Conservation (phyloP, 441 rosid genomes). For the Viola pubescens region DNA sequence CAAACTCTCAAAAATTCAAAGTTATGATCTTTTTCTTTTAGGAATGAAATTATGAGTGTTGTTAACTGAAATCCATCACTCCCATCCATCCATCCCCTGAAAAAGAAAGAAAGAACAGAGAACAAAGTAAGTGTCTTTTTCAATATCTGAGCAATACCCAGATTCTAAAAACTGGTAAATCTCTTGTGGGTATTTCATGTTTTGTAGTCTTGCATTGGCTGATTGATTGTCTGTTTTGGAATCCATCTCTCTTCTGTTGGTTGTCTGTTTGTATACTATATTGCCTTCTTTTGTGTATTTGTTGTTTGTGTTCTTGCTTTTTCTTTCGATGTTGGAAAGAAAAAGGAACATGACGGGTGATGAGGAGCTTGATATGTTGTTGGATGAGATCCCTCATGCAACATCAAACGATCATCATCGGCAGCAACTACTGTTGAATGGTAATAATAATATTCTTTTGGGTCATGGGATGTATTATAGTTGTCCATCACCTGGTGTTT, state of each 20-base stretch:
- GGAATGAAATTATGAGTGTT: neutral
- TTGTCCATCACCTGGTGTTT: too few species aligned
- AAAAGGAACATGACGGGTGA: neutral
- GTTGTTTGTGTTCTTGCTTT: neutral
- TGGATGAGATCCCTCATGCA: conserved; percentile 1
- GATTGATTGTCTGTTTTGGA: neutral
- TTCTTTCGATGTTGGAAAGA: neutral
- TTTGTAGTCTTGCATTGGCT: neutral
- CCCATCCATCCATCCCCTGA: neutral
- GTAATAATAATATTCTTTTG: too few species aligned
- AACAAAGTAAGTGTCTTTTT: neutral
- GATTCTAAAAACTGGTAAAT: neutral
- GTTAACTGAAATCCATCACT: neutral
- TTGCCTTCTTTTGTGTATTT: neutral
- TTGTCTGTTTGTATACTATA: neutral
- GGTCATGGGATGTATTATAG: neutral
- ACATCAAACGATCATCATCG: neutral
- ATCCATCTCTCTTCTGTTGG: neutral
- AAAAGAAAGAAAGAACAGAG: neutral
- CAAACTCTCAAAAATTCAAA: neutral
- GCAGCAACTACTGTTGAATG: neutral
- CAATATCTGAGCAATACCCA: conserved; percentile 1
- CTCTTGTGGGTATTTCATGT: neutral
- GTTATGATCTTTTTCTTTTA: neutral
- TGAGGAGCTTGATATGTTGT: neutral